phyloP scores from a whole-genome alignment of 257 asterid genomes.

The Solanum paucissectum region DNA sequence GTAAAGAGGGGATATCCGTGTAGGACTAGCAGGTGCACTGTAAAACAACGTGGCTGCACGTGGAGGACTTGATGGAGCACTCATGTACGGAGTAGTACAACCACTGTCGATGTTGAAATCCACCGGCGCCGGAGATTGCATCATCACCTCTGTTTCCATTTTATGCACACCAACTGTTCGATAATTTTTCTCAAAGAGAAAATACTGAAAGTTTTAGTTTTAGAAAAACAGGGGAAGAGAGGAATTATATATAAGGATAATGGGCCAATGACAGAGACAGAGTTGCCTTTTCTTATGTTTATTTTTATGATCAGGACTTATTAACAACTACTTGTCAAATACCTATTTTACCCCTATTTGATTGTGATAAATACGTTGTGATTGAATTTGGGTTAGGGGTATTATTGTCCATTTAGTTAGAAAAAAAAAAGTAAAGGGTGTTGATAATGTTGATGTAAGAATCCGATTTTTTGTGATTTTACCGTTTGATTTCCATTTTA shows the following conservation, averaged over 20 bases:
- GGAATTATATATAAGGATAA: neutral
- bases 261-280: neutral
- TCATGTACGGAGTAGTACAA: constrained; percentile 45
- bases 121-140: constrained; percentile 8
- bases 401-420: neutral
- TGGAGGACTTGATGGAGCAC: constrained; percentile 58
- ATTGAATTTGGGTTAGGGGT: neutral
- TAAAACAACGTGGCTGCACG: constrained; percentile 32
- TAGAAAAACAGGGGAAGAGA: neutral
- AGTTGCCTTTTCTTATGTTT: constrained; percentile 21
- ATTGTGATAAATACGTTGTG: neutral
- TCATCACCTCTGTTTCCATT: constrained; percentile 33
- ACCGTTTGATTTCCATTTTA: constrained; percentile 3
- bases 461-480: neutral
- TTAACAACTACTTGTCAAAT: constrained; percentile 6
- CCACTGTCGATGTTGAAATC: constrained; percentile 47
- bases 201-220: neutral
- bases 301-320: constrained; percentile 19
- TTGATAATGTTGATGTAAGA: neutral
- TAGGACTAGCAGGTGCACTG: constrained; percentile 73
- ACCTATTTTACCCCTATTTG: neutral
- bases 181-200: neutral
- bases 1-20: constrained; percentile 31
- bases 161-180: neutral
- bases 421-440: neutral